Conservation (phyloP, 2,329 filamentous ascomycete species). For the Hymenotorrendiella dingleyae region DNA sequence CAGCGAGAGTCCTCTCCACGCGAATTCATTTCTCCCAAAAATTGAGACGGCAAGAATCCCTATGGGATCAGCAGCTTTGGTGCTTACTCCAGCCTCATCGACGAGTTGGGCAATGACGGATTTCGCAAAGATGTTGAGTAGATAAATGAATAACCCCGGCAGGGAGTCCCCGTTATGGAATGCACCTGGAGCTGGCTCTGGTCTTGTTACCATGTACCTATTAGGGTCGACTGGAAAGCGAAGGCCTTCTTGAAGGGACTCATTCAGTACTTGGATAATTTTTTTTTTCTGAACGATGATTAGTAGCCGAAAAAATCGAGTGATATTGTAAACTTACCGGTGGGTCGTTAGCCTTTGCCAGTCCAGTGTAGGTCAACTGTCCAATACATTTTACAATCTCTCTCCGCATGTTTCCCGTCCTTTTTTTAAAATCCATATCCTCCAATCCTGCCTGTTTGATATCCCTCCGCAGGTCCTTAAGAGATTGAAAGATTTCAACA, state of each 20-base stretch:
- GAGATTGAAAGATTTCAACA: constrained; percentile 55
- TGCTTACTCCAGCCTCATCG: constrained; percentile 57
- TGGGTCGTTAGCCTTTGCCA: constrained; percentile 54
- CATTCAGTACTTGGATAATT: constrained; percentile 47
- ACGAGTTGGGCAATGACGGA: constrained; percentile 64
- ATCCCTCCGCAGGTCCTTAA: constrained; percentile 55
- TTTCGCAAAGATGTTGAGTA: constrained; percentile 73
- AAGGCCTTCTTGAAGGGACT: constrained; percentile 45
- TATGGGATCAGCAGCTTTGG: constrained; percentile 66
- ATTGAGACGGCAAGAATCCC: constrained; percentile 72
- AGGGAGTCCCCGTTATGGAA: constrained; percentile 46
- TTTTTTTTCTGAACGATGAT: constrained; percentile 26
- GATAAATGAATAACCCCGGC: constrained; percentile 64
- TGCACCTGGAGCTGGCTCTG: constrained; percentile 43
- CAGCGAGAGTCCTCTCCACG: constrained; percentile 61
- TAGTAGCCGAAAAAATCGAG: constrained; percentile 1
- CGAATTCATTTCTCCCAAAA: constrained; percentile 63
- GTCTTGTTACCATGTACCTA: constrained; percentile 44
- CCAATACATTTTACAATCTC: constrained; percentile 67
- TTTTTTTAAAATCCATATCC: constrained; percentile 49
- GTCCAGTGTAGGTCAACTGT: constrained; percentile 54
- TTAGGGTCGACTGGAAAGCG: constrained; percentile 49
- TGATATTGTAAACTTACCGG: constrained; percentile 49
- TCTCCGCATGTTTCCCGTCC: constrained; percentile 66
- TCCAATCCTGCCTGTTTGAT: too few relatives aligned